Conservation (phyloP, 164 flowering plant genomes). For the Santalum album region DNA sequence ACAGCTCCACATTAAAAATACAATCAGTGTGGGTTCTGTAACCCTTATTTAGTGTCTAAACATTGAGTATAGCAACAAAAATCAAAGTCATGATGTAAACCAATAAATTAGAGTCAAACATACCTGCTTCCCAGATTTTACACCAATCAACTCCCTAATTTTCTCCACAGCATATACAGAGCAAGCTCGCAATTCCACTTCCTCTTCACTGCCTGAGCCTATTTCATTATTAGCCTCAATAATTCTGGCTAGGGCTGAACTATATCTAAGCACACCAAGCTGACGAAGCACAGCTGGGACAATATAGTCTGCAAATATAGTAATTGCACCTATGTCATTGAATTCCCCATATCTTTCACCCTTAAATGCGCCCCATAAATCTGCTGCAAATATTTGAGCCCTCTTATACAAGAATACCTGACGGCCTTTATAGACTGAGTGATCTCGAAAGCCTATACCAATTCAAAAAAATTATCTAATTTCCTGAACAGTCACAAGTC, state of each 20-base stretch:
- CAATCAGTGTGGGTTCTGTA: too few species aligned
- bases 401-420: conserved; percentile 91
- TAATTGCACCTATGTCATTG: conserved; percentile 58
- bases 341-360: conserved; percentile 85
- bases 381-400: conserved; percentile 97
- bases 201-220: conserved; percentile 80
- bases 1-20: too few species aligned
- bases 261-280: conserved; percentile 78
- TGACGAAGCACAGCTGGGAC: conserved; percentile 84
- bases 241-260: conserved; percentile 36
- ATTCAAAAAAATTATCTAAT: conserved; percentile 3
- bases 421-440: conserved; percentile 90
- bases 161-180: conserved; percentile 82
- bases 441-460: conserved; percentile 79
- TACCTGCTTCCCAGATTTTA: conserved; percentile 73
- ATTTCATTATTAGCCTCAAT: conserved; percentile 57
- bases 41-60: too few species aligned
- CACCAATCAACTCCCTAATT: conserved; percentile 57
- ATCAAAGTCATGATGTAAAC: not conserved
- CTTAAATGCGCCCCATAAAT: conserved; percentile 91
- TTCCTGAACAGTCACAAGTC: not conserved
- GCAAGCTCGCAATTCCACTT: conserved; percentile 93
- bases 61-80: too few species aligned
- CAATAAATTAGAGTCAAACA: not conserved
- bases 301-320: conserved; percentile 91